Conservation (phyloP, 768 basidiomycete species). For the Lentinula detonsa region DNA sequence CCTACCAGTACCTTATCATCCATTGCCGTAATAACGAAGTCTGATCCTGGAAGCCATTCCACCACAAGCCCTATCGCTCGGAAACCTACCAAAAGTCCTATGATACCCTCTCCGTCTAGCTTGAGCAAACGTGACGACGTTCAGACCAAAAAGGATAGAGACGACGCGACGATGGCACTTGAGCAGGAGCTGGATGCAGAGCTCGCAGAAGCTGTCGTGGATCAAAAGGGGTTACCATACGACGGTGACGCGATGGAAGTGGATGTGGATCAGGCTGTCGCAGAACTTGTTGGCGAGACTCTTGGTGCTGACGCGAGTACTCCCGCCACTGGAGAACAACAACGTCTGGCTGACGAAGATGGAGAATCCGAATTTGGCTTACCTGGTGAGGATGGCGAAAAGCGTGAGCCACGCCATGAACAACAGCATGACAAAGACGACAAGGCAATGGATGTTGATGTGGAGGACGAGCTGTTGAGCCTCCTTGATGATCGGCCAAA, state of each 20-base stretch:
- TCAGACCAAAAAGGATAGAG: conserved; percentile 10
- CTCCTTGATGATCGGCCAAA: conserved; percentile 50
- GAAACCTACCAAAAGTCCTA: conserved; percentile 7
- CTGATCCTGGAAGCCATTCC: conserved; percentile 15
- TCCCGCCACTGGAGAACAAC: conserved; percentile 5
- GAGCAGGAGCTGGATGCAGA: conserved; percentile 42
- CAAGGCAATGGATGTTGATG: conserved; percentile 44
- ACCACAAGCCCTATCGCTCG: conserved; percentile 7
- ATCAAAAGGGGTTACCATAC: conserved; percentile 16
- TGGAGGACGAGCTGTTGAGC: conserved; percentile 66
- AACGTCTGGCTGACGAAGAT: conserved; percentile 11
- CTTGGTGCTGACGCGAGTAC: conserved; percentile 20
- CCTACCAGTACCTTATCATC: conserved; percentile 20
- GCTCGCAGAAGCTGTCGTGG: conserved; percentile 16
- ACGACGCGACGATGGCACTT: conserved; percentile 31
- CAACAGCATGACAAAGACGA: conserved; percentile 15
- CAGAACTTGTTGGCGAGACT: conserved; percentile 38
- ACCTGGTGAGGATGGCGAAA: background rate
- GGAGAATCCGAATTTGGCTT: conserved; percentile 4
- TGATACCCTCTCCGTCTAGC: conserved; percentile 14
- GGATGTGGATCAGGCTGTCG: conserved; percentile 37
- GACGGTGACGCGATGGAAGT: conserved; percentile 28
- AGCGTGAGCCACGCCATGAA: background rate
- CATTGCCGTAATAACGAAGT: conserved; percentile 14
- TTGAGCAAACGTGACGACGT: background rate